Evolutionary conservation across 192 early-diverging fungal genomes (phyloP), one percentile per base, ranked within the genome.

Genomic region (Entrophospora sp.): DNA sequence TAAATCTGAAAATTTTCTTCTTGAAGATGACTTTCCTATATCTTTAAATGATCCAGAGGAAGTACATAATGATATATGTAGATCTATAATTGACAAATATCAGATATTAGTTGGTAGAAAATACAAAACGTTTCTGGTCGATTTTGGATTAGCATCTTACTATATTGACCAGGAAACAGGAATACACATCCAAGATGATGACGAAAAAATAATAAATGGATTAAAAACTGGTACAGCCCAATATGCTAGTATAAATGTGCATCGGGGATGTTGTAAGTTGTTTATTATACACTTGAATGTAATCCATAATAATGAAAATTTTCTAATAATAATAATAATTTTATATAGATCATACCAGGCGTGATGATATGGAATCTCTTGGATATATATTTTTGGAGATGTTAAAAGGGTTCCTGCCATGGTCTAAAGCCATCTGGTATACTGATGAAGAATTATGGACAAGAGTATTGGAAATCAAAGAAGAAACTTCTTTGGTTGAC

Each of bases 331-430:
- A 9, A 31, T 55, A 1, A 10, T 18, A 9, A 28, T 48, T 52
- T 59, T 65, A 68, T 36, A 59, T 72, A 82, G 85, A 88, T 69
- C 90, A 90, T 78, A 78, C 87, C 16, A 80, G 91, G 16, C 77
- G 91, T 36, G 91, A 94, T 68, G 91, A 94, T 58, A 74, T 94
- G 34, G 90, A 94, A 69, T 82, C 85, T 16, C 69, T 91, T 13
- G 89, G 89, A 4, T 91, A 94, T 66, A 77, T 94, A 36, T 79
- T 94, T 37, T 61, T 94, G 37, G 91, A 94, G 62, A 82, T 94
- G 38, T 61, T 89, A 25, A 74, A 85, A 40, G 88, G 89, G 9
- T 71, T 71, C 9, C 73, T 94, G n/a, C 91, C 91, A 37, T 94
- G 91, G 91, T 85, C 90, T 64, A 90, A 90, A 0, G 75, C 92